These are phyloP conservation scores for Citrus glauca DNA, from an alignment of 345 rosid species.

Conservation along the genomic window DNA sequence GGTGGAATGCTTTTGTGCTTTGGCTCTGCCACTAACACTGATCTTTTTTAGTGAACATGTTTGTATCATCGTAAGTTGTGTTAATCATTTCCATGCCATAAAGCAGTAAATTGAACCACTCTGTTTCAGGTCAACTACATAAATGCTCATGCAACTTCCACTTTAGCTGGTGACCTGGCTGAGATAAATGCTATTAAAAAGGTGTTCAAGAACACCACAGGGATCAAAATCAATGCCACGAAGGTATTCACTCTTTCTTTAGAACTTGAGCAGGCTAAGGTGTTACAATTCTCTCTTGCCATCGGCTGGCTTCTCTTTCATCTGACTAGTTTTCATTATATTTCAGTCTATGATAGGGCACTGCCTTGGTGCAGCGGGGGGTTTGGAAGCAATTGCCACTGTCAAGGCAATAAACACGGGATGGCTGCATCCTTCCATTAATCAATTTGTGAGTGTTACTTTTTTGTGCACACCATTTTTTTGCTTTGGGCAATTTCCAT, in stretches of 20 bases:
- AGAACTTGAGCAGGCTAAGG: neutral
- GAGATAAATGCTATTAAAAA: conserved; percentile 95
- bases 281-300: neutral
- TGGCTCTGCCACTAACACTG: neutral
- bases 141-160: conserved; percentile 97
- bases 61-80: neutral
- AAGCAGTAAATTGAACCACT: conserved; percentile 1
- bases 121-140: conserved; percentile 80
- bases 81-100: neutral
- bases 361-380: conserved; percentile 99
- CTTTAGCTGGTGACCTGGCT: conserved; percentile 97
- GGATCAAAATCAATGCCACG: conserved; percentile 90
- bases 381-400: conserved; percentile 90
- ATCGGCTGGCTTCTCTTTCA: conserved; percentile 1
- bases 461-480: neutral
- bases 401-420: conserved; percentile 90
- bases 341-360: conserved; percentile 98
- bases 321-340: conserved; percentile 2
- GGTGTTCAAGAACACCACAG: conserved; percentile 82
- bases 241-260: conserved; percentile 48
- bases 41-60: neutral
- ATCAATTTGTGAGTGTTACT: conserved; percentile 74
- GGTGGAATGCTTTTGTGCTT: neutral
- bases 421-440: conserved; percentile 93
- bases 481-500: neutral